phyloP scores from a whole-genome alignment of 768 basidiomycete species.

The Tylopilus subfusipes region DNA sequence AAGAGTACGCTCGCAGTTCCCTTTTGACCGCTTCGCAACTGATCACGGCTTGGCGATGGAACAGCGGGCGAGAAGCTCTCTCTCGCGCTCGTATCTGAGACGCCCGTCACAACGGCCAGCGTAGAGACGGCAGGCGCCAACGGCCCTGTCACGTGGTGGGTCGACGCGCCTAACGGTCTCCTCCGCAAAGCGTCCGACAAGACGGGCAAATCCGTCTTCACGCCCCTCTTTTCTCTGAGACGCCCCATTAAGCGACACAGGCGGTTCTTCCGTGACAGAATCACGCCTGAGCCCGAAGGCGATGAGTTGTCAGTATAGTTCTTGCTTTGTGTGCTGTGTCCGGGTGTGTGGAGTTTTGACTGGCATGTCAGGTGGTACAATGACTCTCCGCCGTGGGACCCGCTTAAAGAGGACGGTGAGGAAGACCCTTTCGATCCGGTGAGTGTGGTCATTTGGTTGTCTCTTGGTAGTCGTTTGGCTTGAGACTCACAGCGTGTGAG shows the following conservation, averaged over 20 bases:
- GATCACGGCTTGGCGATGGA: not conserved
- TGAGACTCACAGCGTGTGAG: not conserved
- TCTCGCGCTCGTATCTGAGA: slow-evolving; percentile 19
- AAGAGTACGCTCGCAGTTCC: slow-evolving; percentile 9
- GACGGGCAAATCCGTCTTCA: slow-evolving; percentile 15
- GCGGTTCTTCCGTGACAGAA: slow-evolving; percentile 17
- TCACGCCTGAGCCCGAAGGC: slow-evolving; percentile 8
- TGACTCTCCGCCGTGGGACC: slow-evolving; percentile 23
- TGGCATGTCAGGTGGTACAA: slow-evolving; percentile 17
- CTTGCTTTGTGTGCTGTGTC: not conserved
- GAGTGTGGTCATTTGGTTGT: not conserved
- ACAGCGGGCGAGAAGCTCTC: slow-evolving; percentile 21
- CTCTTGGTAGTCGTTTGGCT: not conserved
- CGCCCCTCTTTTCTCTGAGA: slow-evolving; percentile 19
- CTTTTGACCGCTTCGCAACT: not conserved
- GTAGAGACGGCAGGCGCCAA: not conserved
- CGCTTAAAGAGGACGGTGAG: slow-evolving; percentile 24
- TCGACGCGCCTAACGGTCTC: slow-evolving; percentile 12
- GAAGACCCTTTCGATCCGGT: slow-evolving; percentile 22
- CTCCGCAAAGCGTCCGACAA: slow-evolving; percentile 20
- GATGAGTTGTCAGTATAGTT: slow-evolving; percentile 18
- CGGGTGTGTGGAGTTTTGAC: not conserved
- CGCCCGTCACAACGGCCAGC: not conserved
- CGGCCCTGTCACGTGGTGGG: slow-evolving; percentile 16
- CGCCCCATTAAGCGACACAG: slow-evolving; percentile 8